Conservation (phyloP, 2,329 filamentous ascomycete species). For the Colletotrichum truncatum region DNA sequence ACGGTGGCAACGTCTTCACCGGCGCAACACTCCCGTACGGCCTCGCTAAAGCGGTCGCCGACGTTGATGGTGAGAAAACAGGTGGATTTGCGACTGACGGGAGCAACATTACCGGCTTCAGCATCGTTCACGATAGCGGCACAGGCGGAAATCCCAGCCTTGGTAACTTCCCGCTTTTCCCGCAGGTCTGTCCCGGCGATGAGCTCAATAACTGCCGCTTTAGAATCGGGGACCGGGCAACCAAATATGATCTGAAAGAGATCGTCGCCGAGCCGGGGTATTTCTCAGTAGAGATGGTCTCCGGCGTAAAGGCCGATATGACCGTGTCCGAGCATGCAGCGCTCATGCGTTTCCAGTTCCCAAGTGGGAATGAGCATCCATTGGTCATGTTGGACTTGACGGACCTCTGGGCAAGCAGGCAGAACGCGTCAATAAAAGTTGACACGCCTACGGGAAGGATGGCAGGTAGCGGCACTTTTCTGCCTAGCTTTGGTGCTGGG, state of each 20-base stretch:
- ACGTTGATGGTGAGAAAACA: slow-evolving; percentile 56
- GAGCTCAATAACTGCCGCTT: slow-evolving; percentile 67
- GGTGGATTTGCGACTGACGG: slow-evolving; percentile 57
- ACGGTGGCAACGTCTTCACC: slow-evolving; percentile 67
- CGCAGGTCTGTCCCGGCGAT: slow-evolving; percentile 51
- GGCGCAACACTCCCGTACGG: slow-evolving; percentile 65
- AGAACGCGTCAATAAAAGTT: slow-evolving; percentile 57
- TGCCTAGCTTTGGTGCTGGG: slow-evolving; percentile 69
- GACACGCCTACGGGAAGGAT: slow-evolving; percentile 61
- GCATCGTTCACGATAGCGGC: slow-evolving; percentile 53
- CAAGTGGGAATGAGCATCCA: slow-evolving; percentile 48
- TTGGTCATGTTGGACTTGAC: slow-evolving; percentile 67
- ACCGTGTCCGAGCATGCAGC: slow-evolving; percentile 69
- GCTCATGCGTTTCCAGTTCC: slow-evolving; percentile 69
- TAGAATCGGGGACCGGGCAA: slow-evolving; percentile 54
- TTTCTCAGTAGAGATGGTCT: slow-evolving; percentile 64
- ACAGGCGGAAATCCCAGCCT: slow-evolving; percentile 40
- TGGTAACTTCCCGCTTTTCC: slow-evolving; percentile 57
- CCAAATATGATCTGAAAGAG: slow-evolving; percentile 45
- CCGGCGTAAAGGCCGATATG: slow-evolving; percentile 65
- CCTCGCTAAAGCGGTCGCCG: slow-evolving; percentile 65
- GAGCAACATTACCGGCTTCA: slow-evolving; percentile 59
- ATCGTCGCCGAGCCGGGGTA: slow-evolving; percentile 63
- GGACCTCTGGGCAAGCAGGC: slow-evolving; percentile 58
- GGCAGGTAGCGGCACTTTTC: slow-evolving; percentile 65